Evolutionary conservation across 495 filamentous ascomycete genomes (phyloP).

Genomic region (Aspergillus indologenus): DNA sequence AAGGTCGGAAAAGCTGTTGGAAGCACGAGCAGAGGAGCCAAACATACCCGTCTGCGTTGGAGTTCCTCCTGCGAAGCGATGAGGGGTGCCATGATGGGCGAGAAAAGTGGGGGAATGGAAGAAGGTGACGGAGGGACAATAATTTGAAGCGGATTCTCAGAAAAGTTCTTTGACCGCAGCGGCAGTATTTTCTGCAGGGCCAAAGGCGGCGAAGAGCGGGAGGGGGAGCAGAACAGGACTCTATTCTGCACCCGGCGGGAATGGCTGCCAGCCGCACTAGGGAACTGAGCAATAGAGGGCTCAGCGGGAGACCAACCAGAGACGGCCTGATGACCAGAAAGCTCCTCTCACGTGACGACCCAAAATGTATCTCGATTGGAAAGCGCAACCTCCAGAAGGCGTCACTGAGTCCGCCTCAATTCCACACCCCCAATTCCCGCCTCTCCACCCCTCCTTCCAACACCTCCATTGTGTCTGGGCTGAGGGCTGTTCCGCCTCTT

Average conservation of each 20-base stretch:
- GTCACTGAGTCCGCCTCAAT: slow-evolving; percentile 26
- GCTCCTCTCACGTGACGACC: slow-evolving; percentile 39
- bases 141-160: slow-evolving; percentile 19
- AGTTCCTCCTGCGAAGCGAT: slow-evolving; percentile 48
- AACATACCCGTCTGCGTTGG: slow-evolving; percentile 46
- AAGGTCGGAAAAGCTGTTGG: neutral
- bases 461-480: slow-evolving; percentile 42
- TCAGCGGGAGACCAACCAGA: slow-evolving; percentile 35
- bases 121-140: slow-evolving; percentile 13
- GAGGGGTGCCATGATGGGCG: slow-evolving; percentile 45
- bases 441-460: slow-evolving; percentile 27
- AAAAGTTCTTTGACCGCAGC: slow-evolving; percentile 39
- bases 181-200: slow-evolving; percentile 38
- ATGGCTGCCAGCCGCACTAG: slow-evolving; percentile 1
- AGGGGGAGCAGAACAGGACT: neutral
- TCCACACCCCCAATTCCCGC: slow-evolving; percentile 29
- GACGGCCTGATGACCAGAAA: slow-evolving; percentile 40
- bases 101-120: slow-evolving; percentile 15
- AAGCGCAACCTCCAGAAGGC: slow-evolving; percentile 36
- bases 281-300: slow-evolving; percentile 21
- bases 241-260: neutral
- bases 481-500: slow-evolving; percentile 35
- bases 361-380: slow-evolving; percentile 34
- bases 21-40: neutral
- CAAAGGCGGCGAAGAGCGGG: slow-evolving; percentile 26